phyloP scores from a whole-genome alignment of 257 asterid species.

The Schizonepeta tenuifolia region DNA sequence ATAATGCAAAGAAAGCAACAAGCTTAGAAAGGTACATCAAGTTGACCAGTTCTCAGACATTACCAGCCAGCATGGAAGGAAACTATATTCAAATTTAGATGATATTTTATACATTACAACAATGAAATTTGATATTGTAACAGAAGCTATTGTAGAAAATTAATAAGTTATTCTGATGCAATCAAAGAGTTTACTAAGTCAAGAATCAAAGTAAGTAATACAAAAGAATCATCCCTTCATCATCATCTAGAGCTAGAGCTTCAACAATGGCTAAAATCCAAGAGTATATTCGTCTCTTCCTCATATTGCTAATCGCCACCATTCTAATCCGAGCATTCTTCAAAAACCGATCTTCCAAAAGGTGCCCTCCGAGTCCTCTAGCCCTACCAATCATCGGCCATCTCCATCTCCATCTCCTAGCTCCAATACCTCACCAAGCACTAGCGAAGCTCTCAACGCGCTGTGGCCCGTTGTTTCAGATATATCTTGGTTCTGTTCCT shows the following conservation, averaged over 20 bases:
- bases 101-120: background rate
- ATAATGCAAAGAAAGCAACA: background rate
- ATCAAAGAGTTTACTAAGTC: conserved; percentile 36
- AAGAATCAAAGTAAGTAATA: background rate
- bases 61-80: conserved; percentile 24
- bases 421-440: conserved; percentile 83
- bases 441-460: conserved; percentile 55
- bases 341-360: conserved; percentile 21
- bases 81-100: background rate
- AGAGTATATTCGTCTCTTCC: conserved; percentile 42
- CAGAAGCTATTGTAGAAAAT: conserved; percentile 6
- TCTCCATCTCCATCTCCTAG: conserved; percentile 76
- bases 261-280: conserved; percentile 46
- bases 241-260: background rate
- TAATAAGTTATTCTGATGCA: background rate
- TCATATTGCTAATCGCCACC: conserved; percentile 51
- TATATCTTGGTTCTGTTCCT: conserved; percentile 64
- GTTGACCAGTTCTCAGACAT: background rate
- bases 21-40: background rate
- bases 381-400: conserved; percentile 73
- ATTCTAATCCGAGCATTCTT: conserved; percentile 38
- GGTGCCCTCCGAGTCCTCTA: conserved; percentile 66
- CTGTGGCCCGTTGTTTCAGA: conserved; percentile 59
- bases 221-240: conserved; percentile 19
- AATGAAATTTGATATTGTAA: background rate